Percentiles rank a stretch among this genome's conserved stretches.
Evolutionary conservation across 2,329 filamentous ascomycete genomes (phyloP).

Genomic region (Fusarium sp.): DNA sequence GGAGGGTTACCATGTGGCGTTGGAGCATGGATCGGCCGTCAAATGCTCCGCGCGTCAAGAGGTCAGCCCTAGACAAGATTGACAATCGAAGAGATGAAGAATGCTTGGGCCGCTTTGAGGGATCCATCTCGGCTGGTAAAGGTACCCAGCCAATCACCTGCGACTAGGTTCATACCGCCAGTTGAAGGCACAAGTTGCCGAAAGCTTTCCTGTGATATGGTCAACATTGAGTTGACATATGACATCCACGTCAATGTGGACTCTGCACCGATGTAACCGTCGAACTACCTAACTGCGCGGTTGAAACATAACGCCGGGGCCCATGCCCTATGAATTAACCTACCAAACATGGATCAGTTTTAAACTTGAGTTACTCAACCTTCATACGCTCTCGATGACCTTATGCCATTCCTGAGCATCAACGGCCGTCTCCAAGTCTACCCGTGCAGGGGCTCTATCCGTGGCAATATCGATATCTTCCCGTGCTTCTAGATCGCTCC

Average conservation of each 20-base stretch:
- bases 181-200: neutral
- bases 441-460: neutral
- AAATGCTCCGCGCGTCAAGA: neutral
- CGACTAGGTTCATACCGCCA: neutral
- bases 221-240: neutral
- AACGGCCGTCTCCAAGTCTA: neutral
- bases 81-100: neutral
- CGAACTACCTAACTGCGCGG: neutral
- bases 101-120: neutral
- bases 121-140: neutral
- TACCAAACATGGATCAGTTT: neutral
- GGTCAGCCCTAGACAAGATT: slow-evolving; percentile 1
- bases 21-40: slow-evolving; percentile 4
- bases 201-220: neutral
- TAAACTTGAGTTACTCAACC: neutral
- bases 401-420: neutral
- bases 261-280: neutral
- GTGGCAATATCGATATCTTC: neutral
- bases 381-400: neutral
- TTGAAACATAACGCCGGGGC: neutral
- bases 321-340: neutral
- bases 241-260: neutral
- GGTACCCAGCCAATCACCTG: neutral
- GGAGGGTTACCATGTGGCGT: neutral
- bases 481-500: neutral